Evolutionary conservation across 352 stramenopile genomes (phyloP).

Genomic region (Plasmopara halstedii): DNA sequence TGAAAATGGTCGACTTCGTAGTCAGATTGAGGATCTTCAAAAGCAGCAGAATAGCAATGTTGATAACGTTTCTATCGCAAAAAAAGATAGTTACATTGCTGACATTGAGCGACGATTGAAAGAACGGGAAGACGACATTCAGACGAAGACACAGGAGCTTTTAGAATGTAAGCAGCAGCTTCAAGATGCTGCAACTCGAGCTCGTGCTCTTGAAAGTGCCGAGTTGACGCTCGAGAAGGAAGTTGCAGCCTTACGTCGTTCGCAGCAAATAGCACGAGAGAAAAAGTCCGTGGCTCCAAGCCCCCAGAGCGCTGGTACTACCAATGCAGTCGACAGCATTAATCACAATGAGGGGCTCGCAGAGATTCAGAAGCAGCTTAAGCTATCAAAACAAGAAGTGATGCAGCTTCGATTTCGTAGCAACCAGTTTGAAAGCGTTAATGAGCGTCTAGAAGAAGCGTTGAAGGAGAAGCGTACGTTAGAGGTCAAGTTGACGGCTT

Average conservation of each 20-base stretch:
- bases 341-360: constrained; percentile 34
- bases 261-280: constrained; percentile 28
- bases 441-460: constrained; percentile 60
- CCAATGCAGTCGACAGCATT: constrained; percentile 12
- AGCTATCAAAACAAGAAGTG: constrained; percentile 67
- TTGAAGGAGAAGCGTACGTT: constrained; percentile 74
- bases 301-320: neutral
- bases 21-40: constrained; percentile 25
- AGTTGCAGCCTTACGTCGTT: constrained; percentile 16
- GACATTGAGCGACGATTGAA: constrained; percentile 20
- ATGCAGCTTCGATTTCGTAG: constrained; percentile 81
- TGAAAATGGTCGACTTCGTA: constrained; percentile 42
- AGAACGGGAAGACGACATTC: constrained; percentile 17
- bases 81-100: constrained; percentile 9
- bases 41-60: constrained; percentile 7
- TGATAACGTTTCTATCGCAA: constrained; percentile 2
- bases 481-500: constrained; percentile 68
- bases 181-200: constrained; percentile 16
- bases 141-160: constrained; percentile 12
- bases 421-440: constrained; percentile 64
- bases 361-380: constrained; percentile 68
- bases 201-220: constrained; percentile 1
- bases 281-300: neutral
- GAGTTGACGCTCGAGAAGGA: constrained; percentile 16
- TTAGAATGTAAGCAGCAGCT: constrained; percentile 18